Evolutionary conservation across 2,329 filamentous ascomycete species (phyloP).

Genomic region (Escovopsis sp.): DNA sequence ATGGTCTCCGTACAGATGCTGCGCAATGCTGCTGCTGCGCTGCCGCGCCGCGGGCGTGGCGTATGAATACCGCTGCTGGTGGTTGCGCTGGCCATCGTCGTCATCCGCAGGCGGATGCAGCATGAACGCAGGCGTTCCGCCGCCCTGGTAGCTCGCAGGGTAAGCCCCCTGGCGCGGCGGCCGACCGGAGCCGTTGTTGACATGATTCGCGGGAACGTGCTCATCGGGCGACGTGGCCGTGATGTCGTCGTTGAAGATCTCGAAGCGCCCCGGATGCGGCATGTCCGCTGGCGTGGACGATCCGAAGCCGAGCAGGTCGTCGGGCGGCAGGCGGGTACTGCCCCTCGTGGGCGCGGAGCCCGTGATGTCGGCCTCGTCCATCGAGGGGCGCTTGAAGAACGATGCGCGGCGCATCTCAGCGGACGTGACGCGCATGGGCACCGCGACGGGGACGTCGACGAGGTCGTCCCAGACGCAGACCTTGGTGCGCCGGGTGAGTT

Average conservation of each 20-base stretch:
- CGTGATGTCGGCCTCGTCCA: constrained; percentile 82
- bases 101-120: constrained; percentile 30
- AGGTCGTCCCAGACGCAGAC: constrained; percentile 98
- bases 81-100: constrained; percentile 26
- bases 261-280: constrained; percentile 62
- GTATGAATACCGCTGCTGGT: constrained; percentile 39
- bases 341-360: constrained; percentile 18
- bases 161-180: constrained; percentile 4
- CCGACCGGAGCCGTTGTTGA: constrained; percentile 7
- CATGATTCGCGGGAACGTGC: not conserved
- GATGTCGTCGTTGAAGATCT: constrained; percentile 34
- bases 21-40: constrained; percentile 35
- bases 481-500: constrained; percentile 75
- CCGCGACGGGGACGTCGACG: constrained; percentile 87
- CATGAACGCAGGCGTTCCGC: constrained; percentile 16
- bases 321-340: constrained; percentile 20
- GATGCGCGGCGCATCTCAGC: constrained; percentile 63
- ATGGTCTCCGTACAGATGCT: constrained; percentile 33
- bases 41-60: constrained; percentile 31
- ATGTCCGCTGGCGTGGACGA: constrained; percentile 47
- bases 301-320: constrained; percentile 59
- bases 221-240: constrained; percentile 25
- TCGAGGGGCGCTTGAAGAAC: constrained; percentile 28
- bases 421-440: constrained; percentile 72
- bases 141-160: constrained; percentile 25